Conservation (phyloP, 495 filamentous ascomycete genomes). For the Penicillium cosmopolitanum region DNA sequence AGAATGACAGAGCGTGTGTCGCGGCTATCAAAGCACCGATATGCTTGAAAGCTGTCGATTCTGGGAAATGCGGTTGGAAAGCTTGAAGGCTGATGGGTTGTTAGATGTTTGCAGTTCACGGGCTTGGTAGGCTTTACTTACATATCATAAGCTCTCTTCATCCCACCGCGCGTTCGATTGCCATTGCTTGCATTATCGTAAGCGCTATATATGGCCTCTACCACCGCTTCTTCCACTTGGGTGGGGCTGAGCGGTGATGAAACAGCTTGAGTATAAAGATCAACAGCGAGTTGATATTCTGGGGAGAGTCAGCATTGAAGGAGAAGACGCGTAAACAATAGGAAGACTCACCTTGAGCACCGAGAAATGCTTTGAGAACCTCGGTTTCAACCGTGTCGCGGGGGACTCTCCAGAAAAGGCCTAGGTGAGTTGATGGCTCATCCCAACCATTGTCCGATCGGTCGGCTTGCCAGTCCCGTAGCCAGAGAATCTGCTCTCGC, state of each 20-base stretch:
- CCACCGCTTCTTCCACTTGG: constrained; percentile 65
- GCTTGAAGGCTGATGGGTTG: constrained; percentile 60
- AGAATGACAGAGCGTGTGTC: constrained; percentile 85
- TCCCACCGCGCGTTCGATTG: constrained; percentile 77
- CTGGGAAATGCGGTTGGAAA: constrained; percentile 66
- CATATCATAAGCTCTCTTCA: constrained; percentile 85
- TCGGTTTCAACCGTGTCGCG: constrained; percentile 69
- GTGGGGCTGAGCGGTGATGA: constrained; percentile 51
- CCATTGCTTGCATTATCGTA: constrained; percentile 94
- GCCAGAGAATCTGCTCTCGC: constrained; percentile 75
- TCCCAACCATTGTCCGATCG: constrained; percentile 32
- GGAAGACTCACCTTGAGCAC: constrained; percentile 61
- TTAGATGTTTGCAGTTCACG: constrained; percentile 11
- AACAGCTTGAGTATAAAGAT: constrained; percentile 63
- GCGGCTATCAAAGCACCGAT: constrained; percentile 75
- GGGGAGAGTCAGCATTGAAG: constrained; percentile 18
- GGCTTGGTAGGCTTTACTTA: constrained; percentile 42
- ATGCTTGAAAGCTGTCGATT: constrained; percentile 57
- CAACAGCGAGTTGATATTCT: constrained; percentile 70
- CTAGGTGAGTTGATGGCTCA: constrained; percentile 44
- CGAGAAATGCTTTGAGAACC: constrained; percentile 72
- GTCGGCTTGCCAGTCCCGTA: constrained; percentile 74
- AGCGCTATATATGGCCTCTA: constrained; percentile 67
- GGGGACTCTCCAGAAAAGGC: constrained; percentile 72
- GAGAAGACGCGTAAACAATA: background rate